Percentiles rank a stretch among this genome's conserved stretches.
These are phyloP conservation scores for Arachis stenosperma DNA, from an alignment of 306 rosid genomes.

Conservation along the genomic window DNA sequence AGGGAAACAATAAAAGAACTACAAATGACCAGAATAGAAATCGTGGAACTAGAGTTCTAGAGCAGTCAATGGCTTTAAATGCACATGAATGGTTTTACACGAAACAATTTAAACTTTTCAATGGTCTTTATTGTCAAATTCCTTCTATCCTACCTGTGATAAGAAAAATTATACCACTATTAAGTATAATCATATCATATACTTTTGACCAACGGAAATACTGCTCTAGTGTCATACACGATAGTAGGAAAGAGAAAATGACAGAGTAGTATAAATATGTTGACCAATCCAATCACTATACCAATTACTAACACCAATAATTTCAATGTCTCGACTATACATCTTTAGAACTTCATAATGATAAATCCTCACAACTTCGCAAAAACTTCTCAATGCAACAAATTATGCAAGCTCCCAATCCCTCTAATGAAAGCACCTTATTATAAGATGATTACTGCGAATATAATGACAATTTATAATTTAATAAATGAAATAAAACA, in stretches of 20 bases:
- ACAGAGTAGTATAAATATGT: neutral
- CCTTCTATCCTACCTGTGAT: too few relatives aligned
- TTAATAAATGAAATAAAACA: neutral
- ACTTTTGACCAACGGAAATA: neutral
- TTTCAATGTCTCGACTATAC: neutral
- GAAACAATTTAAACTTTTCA: too few relatives aligned
- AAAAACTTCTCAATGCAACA: neutral
- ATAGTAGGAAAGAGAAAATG: slow-evolving; percentile 1
- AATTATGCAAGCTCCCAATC: neutral
- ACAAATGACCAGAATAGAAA: neutral
- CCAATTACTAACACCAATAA: slow-evolving; percentile 10
- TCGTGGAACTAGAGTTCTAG: neutral
- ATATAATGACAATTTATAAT: slow-evolving; percentile 1
- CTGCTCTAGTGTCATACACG: neutral
- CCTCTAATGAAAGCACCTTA: slow-evolving; percentile 5
- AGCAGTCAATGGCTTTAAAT: too few relatives aligned
- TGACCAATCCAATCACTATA: neutral
- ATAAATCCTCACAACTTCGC: neutral
- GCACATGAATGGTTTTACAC: too few relatives aligned
- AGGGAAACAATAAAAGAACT: neutral
- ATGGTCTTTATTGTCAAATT: too few relatives aligned
- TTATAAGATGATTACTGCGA: neutral
- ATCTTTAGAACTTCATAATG: neutral
- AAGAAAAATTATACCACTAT: neutral
- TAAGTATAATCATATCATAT: neutral